These are phyloP conservation scores for Orbilia brochopaga DNA, from an alignment of 2,329 filamentous ascomycete species.

Conservation along the genomic window DNA sequence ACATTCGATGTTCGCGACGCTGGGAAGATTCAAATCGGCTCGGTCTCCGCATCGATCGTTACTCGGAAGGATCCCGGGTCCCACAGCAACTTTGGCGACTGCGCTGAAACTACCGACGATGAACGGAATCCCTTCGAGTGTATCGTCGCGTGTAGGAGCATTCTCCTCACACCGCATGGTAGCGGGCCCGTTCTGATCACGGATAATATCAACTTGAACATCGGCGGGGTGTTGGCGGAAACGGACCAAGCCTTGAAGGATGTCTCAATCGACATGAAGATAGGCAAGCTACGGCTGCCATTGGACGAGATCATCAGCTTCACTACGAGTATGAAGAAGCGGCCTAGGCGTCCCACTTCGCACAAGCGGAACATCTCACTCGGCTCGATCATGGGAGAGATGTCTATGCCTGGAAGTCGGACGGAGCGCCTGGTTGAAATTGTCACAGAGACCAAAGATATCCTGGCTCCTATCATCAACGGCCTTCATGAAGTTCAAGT, in stretches of 20 bases:
- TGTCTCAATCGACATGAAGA: slow-evolving; percentile 85
- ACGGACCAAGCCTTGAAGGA: slow-evolving; percentile 86
- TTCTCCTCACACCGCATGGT: slow-evolving; percentile 86
- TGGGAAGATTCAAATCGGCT: slow-evolving; percentile 82
- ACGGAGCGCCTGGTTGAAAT: slow-evolving; percentile 76
- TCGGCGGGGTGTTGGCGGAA: slow-evolving; percentile 88
- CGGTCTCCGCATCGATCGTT: slow-evolving; percentile 83
- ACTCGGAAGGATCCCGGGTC: slow-evolving; percentile 88
- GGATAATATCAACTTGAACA: slow-evolving; percentile 84
- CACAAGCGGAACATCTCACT: slow-evolving; percentile 63
- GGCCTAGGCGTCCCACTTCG: slow-evolving; percentile 13
- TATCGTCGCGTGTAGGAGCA: slow-evolving; percentile 83
- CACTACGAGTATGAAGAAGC: slow-evolving; percentile 62
- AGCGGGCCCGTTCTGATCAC: slow-evolving; percentile 81
- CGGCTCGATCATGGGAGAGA: slow-evolving; percentile 74
- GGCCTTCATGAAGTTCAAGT: slow-evolving; percentile 97
- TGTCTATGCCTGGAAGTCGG: slow-evolving; percentile 70
- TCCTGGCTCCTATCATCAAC: slow-evolving; percentile 83
- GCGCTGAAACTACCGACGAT: slow-evolving; percentile 68
- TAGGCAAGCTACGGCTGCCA: slow-evolving; percentile 87
- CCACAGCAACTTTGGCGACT: slow-evolving; percentile 83
- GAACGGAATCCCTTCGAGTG: slow-evolving; percentile 82
- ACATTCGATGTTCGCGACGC: slow-evolving; percentile 78
- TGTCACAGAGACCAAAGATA: slow-evolving; percentile 90
- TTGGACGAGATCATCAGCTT: slow-evolving; percentile 75